A percentile compares a stretch with the other conserved stretches of the same genome.
These are phyloP conservation scores for Scleroderma citrinum DNA, from an alignment of 768 basidiomycete species.

Conservation along the genomic window DNA sequence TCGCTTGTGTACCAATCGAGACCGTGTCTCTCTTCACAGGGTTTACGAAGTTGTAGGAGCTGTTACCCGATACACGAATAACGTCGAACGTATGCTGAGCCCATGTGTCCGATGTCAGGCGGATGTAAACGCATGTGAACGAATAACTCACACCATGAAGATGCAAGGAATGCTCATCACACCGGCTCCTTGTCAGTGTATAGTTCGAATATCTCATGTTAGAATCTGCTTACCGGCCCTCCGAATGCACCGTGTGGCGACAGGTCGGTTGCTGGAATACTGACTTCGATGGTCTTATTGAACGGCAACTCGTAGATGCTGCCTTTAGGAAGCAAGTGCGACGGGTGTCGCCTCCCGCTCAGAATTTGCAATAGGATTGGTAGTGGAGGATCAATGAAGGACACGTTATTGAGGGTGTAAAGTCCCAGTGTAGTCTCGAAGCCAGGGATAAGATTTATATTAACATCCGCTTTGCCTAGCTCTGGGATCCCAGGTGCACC, in stretches of 20 bases:
- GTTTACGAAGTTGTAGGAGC: constrained; percentile 39
- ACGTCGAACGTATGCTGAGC: constrained; percentile 36
- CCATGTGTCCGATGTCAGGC: neutral
- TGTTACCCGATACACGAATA: constrained; percentile 34
- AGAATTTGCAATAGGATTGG: constrained; percentile 19
- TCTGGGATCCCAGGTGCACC: constrained; percentile 19
- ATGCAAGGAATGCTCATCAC: constrained; percentile 16
- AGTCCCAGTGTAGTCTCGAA: neutral
- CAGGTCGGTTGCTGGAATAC: constrained; percentile 11
- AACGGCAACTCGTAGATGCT: constrained; percentile 12
- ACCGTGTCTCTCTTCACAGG: constrained; percentile 51
- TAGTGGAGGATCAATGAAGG: constrained; percentile 5
- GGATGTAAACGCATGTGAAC: neutral
- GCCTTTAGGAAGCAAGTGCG: constrained; percentile 10
- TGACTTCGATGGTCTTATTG: constrained; percentile 13
- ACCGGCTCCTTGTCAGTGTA: neutral
- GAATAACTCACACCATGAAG: constrained; percentile 15
- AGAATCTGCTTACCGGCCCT: constrained; percentile 18
- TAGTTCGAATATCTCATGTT: neutral
- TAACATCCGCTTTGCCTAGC: constrained; percentile 20
- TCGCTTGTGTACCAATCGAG: constrained; percentile 19
- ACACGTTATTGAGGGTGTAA: constrained; percentile 7
- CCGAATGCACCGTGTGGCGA: constrained; percentile 23
- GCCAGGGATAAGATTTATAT: constrained; percentile 13
- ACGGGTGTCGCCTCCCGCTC: constrained; percentile 14